Percentiles rank a stretch among this genome's conserved stretches.
These are phyloP conservation scores for Grosmannia penicillata DNA, from an alignment of 2,329 filamentous ascomycete genomes.

Conservation along the genomic window DNA sequence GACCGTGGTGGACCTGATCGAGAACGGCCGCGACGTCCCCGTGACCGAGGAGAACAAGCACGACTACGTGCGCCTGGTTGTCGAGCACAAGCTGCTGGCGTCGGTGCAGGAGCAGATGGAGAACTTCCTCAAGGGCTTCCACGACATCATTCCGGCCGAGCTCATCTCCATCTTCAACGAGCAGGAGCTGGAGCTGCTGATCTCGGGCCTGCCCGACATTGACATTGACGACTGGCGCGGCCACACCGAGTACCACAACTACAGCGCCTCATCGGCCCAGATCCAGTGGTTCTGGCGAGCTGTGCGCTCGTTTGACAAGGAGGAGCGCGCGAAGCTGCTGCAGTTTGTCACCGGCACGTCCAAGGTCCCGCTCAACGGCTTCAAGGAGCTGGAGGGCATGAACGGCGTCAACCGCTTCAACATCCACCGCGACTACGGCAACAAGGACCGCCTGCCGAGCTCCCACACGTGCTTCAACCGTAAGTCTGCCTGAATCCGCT, in stretches of 20 bases:
- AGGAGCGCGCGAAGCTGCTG: constrained; percentile 90
- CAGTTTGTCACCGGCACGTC: constrained; percentile 98
- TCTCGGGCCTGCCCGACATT: constrained; percentile 92
- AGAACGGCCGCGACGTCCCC: constrained; percentile 76
- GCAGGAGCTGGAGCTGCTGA: constrained; percentile 89
- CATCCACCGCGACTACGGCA: constrained; percentile 94
- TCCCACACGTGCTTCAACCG: constrained; percentile 99
- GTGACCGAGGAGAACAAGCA: constrained; percentile 98
- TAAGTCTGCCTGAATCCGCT: constrained; percentile 38
- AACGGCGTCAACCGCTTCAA: constrained; percentile 97
- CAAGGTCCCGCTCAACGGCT: constrained; percentile 95
- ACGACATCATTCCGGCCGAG: constrained; percentile 92
- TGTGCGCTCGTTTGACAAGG: constrained; percentile 93
- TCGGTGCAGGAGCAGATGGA: constrained; percentile 93
- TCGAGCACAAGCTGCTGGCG: constrained; percentile 81
- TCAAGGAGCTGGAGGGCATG: constrained; percentile 99
- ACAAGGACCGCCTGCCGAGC: constrained; percentile 86
- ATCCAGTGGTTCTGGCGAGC: constrained; percentile 99
- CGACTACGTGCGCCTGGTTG: constrained; percentile 86
- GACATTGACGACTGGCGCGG: constrained; percentile 98
- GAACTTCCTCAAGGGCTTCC: constrained; percentile 86
- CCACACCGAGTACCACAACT: constrained; percentile 98
- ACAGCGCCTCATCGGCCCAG: constrained; percentile 82
- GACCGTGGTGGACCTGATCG: constrained; percentile 72
- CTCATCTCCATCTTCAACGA: constrained; percentile 97